Evolutionary conservation across 2,329 filamentous ascomycete species (phyloP).

Genomic region (Hymenoscyphus fraxineus): DNA sequence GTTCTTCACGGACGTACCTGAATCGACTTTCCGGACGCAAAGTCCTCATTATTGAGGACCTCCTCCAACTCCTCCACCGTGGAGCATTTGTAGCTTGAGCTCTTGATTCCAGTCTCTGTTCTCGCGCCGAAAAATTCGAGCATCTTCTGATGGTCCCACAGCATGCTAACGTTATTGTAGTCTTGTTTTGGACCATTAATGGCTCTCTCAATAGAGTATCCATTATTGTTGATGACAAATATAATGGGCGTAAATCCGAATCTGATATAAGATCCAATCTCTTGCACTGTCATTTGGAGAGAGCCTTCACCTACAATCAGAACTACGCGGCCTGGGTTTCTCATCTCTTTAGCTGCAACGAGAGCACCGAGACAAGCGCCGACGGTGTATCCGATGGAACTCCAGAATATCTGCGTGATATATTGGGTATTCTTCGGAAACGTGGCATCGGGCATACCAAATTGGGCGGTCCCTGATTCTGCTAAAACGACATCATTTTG

Average conservation of each 20-base stretch:
- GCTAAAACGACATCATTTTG: conserved; percentile 53
- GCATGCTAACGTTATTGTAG: conserved; percentile 53
- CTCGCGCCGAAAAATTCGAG: conserved; percentile 46
- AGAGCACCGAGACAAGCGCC: conserved; percentile 53
- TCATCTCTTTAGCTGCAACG: conserved; percentile 48
- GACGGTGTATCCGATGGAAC: conserved; percentile 59
- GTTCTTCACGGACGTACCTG: conserved; percentile 15
- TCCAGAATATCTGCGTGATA: conserved; percentile 53
- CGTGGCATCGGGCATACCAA: conserved; percentile 48
- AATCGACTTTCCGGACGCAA: conserved; percentile 26
- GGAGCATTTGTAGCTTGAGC: conserved; percentile 36
- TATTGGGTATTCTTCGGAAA: conserved; percentile 47
- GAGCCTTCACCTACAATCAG: conserved; percentile 62
- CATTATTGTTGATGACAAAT: conserved; percentile 56
- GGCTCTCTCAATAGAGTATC: conserved; percentile 55
- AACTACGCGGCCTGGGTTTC: conserved; percentile 44
- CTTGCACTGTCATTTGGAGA: conserved; percentile 64
- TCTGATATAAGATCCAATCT: conserved; percentile 60
- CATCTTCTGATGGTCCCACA: conserved; percentile 49
- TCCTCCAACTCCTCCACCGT: conserved; percentile 45
- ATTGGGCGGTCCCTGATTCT: conserved; percentile 55
- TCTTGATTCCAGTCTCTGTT: conserved; percentile 35
- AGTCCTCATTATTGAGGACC: conserved; percentile 36
- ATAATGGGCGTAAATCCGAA: conserved; percentile 47
- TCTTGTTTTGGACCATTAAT: conserved; percentile 51